Percentiles rank a stretch among this genome's conserved stretches.
phyloP scores from a whole-genome alignment of 139 green algal genomes.

The Tetradesmus obliquus region DNA sequence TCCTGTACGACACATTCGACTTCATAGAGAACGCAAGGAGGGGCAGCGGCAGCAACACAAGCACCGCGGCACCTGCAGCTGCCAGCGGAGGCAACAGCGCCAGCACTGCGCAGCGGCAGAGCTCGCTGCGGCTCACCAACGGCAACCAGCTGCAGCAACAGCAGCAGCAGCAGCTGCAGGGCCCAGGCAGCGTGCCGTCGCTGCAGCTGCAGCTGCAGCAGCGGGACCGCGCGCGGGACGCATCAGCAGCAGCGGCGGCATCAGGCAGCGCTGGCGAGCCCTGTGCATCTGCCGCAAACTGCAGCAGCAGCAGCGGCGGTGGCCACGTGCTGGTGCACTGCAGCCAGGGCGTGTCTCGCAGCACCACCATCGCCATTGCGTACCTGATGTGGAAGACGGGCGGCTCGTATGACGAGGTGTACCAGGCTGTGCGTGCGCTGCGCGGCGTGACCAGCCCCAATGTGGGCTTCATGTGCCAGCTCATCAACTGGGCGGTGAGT shows the following conservation, averaged over 20 bases:
- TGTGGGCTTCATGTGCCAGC: conserved; percentile 88
- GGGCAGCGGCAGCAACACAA: not conserved
- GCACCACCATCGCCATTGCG: conserved; percentile 87
- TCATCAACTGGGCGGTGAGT: conserved; percentile 94
- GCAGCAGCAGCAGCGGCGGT: conserved; percentile 27
- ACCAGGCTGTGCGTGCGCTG: conserved; percentile 79
- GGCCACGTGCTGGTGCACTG: conserved; percentile 90
- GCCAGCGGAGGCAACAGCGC: not conserved
- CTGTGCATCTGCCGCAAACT: not conserved
- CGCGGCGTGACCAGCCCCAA: conserved; percentile 94
- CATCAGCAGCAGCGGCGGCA: conserved; percentile 19
- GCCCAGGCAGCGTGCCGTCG: not conserved
- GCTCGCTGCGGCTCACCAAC: not conserved
- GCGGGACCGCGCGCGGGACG: not conserved
- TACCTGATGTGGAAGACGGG: conserved; percentile 94
- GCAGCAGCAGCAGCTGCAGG: not conserved
- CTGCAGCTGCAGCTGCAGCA: not conserved
- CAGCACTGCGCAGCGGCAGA: not conserved
- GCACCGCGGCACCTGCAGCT: not conserved
- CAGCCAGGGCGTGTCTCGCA: conserved; percentile 93
- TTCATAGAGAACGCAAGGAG: conserved; percentile 84
- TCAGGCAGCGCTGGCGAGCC: not conserved
- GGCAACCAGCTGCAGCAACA: conserved; percentile 8
- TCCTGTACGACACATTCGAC: conserved; percentile 97
- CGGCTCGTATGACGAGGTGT: conserved; percentile 87